Percentiles rank a stretch among this genome's conserved stretches.
phyloP scores from a whole-genome alignment of 169 alveolate species.

The Toxoplasma gondii region DNA sequence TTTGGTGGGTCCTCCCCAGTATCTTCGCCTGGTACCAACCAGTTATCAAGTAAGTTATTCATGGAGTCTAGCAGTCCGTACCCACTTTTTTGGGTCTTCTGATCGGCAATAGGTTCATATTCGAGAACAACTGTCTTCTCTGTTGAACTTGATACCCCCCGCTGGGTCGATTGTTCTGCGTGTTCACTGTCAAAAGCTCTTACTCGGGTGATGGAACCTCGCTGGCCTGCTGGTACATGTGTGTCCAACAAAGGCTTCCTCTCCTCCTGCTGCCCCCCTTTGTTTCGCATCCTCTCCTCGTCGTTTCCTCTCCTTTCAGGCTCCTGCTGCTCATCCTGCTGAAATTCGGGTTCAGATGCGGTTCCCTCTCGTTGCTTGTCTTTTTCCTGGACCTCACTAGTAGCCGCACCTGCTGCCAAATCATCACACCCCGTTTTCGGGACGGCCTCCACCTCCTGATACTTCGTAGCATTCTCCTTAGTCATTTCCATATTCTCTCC shows the following conservation, averaged over 20 bases:
- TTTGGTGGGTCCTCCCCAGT: not conserved
- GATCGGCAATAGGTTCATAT: not conserved
- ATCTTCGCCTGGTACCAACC: not conserved
- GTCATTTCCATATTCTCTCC: too few species aligned
- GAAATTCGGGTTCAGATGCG: not conserved
- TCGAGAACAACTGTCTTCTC: slow-evolving; percentile 17
- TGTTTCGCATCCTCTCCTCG: not conserved
- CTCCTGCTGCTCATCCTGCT: not conserved
- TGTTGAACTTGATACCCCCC: not conserved
- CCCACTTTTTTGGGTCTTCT: slow-evolving; percentile 5
- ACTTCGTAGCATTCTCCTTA: too few species aligned
- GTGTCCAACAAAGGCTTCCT: not conserved
- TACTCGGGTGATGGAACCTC: not conserved
- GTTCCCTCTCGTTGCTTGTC: too few species aligned
- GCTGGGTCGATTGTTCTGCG: not conserved
- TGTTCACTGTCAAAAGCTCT: not conserved
- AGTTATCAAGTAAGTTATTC: not conserved
- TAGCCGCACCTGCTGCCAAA: too few species aligned
- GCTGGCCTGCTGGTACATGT: not conserved
- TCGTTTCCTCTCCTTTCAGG: not conserved
- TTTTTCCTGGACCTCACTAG: too few species aligned
- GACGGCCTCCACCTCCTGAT: too few species aligned
- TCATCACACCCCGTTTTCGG: too few species aligned
- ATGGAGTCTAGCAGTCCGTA: not conserved
- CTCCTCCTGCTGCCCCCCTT: not conserved